These are phyloP conservation scores for Phylloporus arenicola DNA, from an alignment of 768 basidiomycete genomes.

Conservation along the genomic window DNA sequence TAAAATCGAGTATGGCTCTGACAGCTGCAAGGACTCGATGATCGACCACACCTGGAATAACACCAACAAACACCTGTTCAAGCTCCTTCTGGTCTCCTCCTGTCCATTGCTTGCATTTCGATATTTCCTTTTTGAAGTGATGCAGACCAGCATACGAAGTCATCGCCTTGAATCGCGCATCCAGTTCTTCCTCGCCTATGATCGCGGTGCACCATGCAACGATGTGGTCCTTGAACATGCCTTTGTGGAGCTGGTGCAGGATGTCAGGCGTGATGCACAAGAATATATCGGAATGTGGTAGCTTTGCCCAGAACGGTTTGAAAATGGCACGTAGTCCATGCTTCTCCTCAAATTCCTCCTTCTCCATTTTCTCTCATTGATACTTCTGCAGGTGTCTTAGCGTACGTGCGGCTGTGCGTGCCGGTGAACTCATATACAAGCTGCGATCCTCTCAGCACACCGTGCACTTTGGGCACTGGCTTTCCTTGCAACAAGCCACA, in stretches of 20 bases:
- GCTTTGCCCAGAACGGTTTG: neutral
- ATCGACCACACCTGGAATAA: neutral
- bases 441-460: too few relatives aligned
- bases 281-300: neutral
- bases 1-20: slow-evolving; percentile 33
- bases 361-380: too few relatives aligned
- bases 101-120: neutral
- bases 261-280: neutral
- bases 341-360: too few relatives aligned
- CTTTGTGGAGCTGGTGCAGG: slow-evolving; percentile 3
- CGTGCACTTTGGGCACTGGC: too few relatives aligned
- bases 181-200: neutral
- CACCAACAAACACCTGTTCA: neutral
- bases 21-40: neutral
- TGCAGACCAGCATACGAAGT: neutral
- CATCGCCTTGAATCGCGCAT: neutral
- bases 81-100: neutral
- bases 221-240: slow-evolving; percentile 1
- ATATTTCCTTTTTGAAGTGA: neutral
- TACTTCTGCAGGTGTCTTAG: too few relatives aligned
- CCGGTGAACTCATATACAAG: too few relatives aligned
- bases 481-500: too few relatives aligned
- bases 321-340: neutral
- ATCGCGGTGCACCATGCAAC: neutral
- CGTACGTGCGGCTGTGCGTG: too few relatives aligned